These are phyloP conservation scores for Volvox carteri DNA, from an alignment of 163 green algal species.

Conservation along the genomic window DNA sequence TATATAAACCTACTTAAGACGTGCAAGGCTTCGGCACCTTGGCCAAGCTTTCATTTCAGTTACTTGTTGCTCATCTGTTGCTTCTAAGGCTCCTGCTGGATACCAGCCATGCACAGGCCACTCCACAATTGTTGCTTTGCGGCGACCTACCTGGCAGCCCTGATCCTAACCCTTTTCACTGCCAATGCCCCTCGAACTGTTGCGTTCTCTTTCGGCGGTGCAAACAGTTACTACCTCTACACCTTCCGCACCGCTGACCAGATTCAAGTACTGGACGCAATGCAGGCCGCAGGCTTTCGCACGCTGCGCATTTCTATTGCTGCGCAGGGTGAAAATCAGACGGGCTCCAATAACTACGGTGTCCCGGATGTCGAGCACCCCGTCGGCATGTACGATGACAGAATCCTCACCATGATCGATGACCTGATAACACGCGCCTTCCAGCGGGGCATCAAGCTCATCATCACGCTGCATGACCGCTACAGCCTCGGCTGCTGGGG, in stretches of 20 bases:
- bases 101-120: too few relatives aligned
- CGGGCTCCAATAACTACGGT: background rate
- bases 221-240: slow-evolving; percentile 17
- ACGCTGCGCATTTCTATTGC: background rate
- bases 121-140: too few relatives aligned
- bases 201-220: slow-evolving; percentile 3
- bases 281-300: background rate
- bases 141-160: too few relatives aligned
- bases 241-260: background rate
- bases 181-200: too few relatives aligned
- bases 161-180: too few relatives aligned
- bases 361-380: background rate
- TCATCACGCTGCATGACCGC: slow-evolving; percentile 10
- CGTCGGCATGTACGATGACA: slow-evolving; percentile 3
- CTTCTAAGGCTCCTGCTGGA: too few relatives aligned
- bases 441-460: slow-evolving; percentile 20
- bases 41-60: too few relatives aligned
- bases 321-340: background rate
- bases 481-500: slow-evolving; percentile 12
- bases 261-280: slow-evolving; percentile 5
- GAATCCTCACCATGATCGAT: background rate
- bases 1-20: too few relatives aligned
- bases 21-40: too few relatives aligned
- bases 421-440: background rate
- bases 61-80: too few relatives aligned